Evolutionary conservation across 352 stramenopile species (phyloP).

Genomic region (Phytophthora sp.): DNA sequence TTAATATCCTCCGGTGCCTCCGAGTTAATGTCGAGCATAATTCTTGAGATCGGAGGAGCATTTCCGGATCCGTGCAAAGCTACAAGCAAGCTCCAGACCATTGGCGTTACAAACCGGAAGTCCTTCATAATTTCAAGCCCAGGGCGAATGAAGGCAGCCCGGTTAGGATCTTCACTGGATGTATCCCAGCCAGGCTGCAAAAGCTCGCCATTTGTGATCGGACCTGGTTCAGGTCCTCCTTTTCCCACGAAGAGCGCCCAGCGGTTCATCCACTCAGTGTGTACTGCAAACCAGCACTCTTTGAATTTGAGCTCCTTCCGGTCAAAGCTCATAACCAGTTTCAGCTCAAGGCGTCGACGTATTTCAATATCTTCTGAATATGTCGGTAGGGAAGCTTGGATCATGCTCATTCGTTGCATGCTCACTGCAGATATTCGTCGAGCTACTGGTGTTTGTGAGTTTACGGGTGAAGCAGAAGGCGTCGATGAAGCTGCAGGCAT

Average conservation of each 20-base stretch:
- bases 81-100: slow-evolving; percentile 72
- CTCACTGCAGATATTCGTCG: slow-evolving; percentile 17
- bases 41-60: slow-evolving; percentile 48
- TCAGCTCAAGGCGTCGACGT: slow-evolving; percentile 63
- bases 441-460: background rate
- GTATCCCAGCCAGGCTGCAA: slow-evolving; percentile 35
- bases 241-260: slow-evolving; percentile 65
- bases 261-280: slow-evolving; percentile 66
- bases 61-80: slow-evolving; percentile 64
- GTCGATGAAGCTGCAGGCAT: background rate
- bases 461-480: background rate
- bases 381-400: slow-evolving; percentile 25
- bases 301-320: slow-evolving; percentile 55
- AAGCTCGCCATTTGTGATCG: slow-evolving; percentile 62
- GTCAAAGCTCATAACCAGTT: slow-evolving; percentile 64
- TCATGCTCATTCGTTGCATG: slow-evolving; percentile 17
- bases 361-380: slow-evolving; percentile 57
- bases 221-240: slow-evolving; percentile 49
- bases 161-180: slow-evolving; percentile 29
- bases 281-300: slow-evolving; percentile 78
- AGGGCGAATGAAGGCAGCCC: slow-evolving; percentile 45
- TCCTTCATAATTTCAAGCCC: slow-evolving; percentile 55
- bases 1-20: slow-evolving; percentile 39
- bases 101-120: slow-evolving; percentile 76
- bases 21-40: slow-evolving; percentile 35